A percentile compares a stretch with the other conserved stretches of the same genome.
Evolutionary conservation across 345 rosid species (phyloP).

Genomic region (Eucalyptus decipiens): DNA sequence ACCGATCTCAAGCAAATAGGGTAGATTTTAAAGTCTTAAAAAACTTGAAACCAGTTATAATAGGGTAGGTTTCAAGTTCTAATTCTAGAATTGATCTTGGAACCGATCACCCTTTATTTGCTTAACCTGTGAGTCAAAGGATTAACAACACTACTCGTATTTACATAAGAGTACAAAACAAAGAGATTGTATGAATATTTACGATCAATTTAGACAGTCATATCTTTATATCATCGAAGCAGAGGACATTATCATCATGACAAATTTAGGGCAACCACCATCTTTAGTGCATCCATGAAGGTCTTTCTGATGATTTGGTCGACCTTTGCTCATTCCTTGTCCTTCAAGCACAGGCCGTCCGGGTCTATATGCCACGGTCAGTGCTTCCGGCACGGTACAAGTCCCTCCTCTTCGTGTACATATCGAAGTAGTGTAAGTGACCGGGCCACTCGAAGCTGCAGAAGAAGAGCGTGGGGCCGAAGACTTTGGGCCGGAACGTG

Average conservation of each 20-base stretch:
- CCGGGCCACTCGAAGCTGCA: not conserved
- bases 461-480: not conserved
- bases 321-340: not conserved
- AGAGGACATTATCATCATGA: not conserved
- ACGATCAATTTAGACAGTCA: not conserved
- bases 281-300: not conserved
- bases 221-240: accelerated
- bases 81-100: accelerated
- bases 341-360: not conserved
- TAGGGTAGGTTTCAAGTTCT: accelerated
- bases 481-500: not conserved
- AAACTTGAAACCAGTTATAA: accelerated
- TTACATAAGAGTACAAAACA: too few relatives aligned
- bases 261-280: not conserved
- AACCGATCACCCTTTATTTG: too few relatives aligned
- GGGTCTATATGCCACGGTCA: not conserved
- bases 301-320: not conserved
- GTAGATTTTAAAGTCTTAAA: too few relatives aligned
- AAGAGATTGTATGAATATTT: too few relatives aligned
- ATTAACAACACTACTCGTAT: too few relatives aligned
- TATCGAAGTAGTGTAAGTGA: not conserved
- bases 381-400: not conserved
- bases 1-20: accelerated
- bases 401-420: not conserved
- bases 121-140: too few relatives aligned